phyloP scores from a whole-genome alignment of 352 stramenopile species.

The Phytopythium oedochilum region DNA sequence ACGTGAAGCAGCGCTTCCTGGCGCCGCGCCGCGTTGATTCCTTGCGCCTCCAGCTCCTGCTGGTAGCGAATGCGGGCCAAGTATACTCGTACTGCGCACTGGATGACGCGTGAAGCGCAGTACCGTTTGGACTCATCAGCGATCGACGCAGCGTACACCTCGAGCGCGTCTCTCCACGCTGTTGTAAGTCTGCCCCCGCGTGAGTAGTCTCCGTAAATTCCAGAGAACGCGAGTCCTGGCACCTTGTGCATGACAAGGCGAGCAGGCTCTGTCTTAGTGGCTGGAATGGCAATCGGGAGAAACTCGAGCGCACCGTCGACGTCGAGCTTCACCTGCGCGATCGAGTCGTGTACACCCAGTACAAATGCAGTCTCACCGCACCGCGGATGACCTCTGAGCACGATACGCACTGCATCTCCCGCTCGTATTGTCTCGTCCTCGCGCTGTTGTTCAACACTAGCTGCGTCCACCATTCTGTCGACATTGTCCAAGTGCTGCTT shows the following conservation, averaged over 20 bases:
- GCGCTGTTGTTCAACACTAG: conserved; percentile 31
- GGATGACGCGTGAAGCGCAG: conserved; percentile 63
- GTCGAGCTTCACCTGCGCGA: conserved; percentile 80
- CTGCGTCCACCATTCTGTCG: conserved; percentile 44
- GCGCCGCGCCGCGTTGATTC: conserved; percentile 51
- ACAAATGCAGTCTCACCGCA: conserved; percentile 78
- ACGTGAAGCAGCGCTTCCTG: conserved; percentile 50
- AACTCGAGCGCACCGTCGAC: conserved; percentile 79
- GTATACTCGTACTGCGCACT: conserved; percentile 69
- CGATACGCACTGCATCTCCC: conserved; percentile 62
- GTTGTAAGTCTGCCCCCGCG: conserved; percentile 28
- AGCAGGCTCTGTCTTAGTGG: conserved; percentile 45
- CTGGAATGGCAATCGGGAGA: conserved; percentile 55
- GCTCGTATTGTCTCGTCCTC: conserved; percentile 28
- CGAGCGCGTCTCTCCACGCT: conserved; percentile 48
- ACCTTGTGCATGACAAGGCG: conserved; percentile 59
- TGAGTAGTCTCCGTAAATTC: conserved; percentile 27
- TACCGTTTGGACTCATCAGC: conserved; percentile 60
- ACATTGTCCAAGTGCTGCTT: conserved; percentile 57
- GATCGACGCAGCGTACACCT: conserved; percentile 59
- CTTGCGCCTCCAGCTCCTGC: conserved; percentile 59
- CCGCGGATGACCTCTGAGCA: conserved; percentile 68
- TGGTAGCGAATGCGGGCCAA: conserved; percentile 59
- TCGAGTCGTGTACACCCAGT: conserved; percentile 48
- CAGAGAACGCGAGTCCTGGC: conserved; percentile 57